Evolutionary conservation across 495 filamentous ascomycete species (phyloP), one percentile per base, ranked within the genome.

Genomic region (Daldinia decipiens): DNA sequence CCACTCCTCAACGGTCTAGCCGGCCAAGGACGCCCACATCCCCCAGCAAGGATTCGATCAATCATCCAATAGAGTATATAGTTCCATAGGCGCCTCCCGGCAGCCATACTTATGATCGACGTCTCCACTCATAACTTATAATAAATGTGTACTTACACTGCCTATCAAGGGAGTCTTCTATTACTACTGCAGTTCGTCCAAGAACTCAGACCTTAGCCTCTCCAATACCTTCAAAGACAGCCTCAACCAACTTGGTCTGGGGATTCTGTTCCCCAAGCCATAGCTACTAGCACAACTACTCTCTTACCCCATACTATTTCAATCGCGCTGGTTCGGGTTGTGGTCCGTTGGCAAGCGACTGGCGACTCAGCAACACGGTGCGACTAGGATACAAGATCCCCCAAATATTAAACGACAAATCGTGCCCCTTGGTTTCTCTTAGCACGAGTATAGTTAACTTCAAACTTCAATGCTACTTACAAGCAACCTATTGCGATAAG

Each of bases 61-160:
- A 56, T 56, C 59, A 43, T 64, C 70, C 63, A 68, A 64, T 59
- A 73, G 65, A 71, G 69, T 74, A 77, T 77, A 71, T 68, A 70
- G 70, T 71, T 75, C 69, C 40, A 73, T 62, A 62, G 67, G 65
- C 75, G 75, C 75, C 67, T 77, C 72, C 67, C 75, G 75, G 64
- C 64, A 64, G 59, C 64, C 59, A 66, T 55, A 61, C 39, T 63
- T 55, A 65, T 67, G 72, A 75, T 77, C 75, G 70, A 75, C 75
- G 70, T 75, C 72, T 73, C 75, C 75, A 77, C 74, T 63, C 57
- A 63, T 70, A 57, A 50, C 55, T 64, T 65, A 50, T 62, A 61
- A 29, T 68, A 59, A 53, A 54, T 59, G 34, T 63, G 32, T 59
- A 59, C 40, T 63, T 68, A 45, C n/a, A 45, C n/a, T 45, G 69